Evolutionary conservation across 2,329 filamentous ascomycete species (phyloP).

Genomic region (Domatiomyces globalis): DNA sequence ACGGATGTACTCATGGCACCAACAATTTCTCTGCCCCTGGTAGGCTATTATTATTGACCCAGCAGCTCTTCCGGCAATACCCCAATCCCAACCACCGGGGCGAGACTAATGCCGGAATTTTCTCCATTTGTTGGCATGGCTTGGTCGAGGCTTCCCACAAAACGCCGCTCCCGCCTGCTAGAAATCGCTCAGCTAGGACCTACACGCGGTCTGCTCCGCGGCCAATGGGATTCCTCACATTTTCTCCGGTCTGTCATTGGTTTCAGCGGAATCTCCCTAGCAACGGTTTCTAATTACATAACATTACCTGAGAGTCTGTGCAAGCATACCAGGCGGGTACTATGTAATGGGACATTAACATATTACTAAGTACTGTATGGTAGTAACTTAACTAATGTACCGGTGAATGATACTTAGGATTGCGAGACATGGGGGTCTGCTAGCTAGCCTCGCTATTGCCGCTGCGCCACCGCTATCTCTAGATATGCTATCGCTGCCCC

Average conservation of each 20-base stretch:
- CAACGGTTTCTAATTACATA: no score
- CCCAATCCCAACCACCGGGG: neutral
- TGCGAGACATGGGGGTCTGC: no score
- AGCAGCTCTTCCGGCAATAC: neutral
- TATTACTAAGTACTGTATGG: no score
- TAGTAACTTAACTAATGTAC: no score
- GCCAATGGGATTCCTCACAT: neutral
- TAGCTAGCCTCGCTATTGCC: no score
- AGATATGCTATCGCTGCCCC: neutral
- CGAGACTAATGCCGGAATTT: neutral
- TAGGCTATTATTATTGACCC: neutral
- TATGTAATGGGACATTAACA: no score
- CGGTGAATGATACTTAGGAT: no score
- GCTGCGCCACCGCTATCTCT: no score
- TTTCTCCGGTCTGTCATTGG: neutral
- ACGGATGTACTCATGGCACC: neutral
- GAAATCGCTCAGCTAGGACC: neutral
- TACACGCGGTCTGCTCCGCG: neutral
- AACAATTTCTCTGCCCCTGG: neutral
- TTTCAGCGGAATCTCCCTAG: neutral
- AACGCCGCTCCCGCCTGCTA: no score
- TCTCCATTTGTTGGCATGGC: neutral
- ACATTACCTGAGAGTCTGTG: no score
- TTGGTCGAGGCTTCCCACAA: neutral
- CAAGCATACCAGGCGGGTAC: no score